Base-by-base conservation (phyloP, 2,329 filamentous ascomycete genomes). In the Nemania serpens region DNA sequence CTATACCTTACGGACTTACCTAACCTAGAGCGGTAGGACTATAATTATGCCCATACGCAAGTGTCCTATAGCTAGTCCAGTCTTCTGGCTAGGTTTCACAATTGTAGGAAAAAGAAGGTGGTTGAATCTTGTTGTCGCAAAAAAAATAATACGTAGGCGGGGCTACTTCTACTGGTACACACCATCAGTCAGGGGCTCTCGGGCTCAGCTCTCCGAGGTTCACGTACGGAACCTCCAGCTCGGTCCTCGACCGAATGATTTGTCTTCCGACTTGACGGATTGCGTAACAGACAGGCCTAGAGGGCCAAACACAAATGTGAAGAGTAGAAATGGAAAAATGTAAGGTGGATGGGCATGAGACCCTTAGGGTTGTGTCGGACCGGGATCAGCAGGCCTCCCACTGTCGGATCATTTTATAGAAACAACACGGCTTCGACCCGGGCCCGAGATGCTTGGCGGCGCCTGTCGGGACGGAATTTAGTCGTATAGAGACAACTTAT, bases 391-490 rank as follows among this genome's bases (percentile, higher is more conserved):
- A 45, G 12, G 11, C 22, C 49, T 59, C 41, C 49, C 46, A 20
- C 36, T 47, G 36, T 22, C 36, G 58, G 53, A 58, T 58, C 55
- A 47, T 39, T 13, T 13, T 29, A 29, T 29, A 29, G 20, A 5
- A 51, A 29, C 46, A 51, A 29, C 46, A 45, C 48, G 55, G 33
- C 13, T 15, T 20, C 13, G 29, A 49, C 18, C 41, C 36, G 29
- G 36, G 47, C n/a, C 41, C 34, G 29, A 53, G 42, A 22, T 25
- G 3, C 43, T 29, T 58, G 48, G 49, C 34, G 49, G 52, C 41
- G 33, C 41, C n/a, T 52, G 41, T 41, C 55, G 48, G 55, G 15
- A 39, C 33, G 55, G 55, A 36, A 45, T 43, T 7, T 29, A 29
- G 25, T 29, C 25, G 25, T 29, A 29, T 29, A 29, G 25, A 29